A percentile compares a stretch with the other conserved stretches of the same genome.
Conservation (phyloP, 169 alveolate genomes). For the Eimeria brunetti region DNA sequence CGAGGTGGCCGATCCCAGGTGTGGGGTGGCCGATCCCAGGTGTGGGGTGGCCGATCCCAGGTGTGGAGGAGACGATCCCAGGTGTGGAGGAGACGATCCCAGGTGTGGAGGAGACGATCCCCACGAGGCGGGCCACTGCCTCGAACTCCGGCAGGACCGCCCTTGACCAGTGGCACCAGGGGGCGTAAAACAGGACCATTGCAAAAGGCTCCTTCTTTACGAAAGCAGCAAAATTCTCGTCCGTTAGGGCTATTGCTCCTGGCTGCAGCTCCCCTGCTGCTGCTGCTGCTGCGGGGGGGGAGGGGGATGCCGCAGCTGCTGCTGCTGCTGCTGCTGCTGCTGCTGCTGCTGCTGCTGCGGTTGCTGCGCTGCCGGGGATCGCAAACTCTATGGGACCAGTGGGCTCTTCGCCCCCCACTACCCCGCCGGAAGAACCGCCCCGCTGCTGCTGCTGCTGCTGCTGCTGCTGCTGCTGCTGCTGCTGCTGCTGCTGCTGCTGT, state of each 20-base stretch:
- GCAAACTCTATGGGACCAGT: background rate
- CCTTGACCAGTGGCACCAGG: slow-evolving; percentile 79
- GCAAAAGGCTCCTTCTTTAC: background rate
- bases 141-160: slow-evolving; percentile 72
- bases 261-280: background rate
- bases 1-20: background rate
- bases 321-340: slow-evolving; percentile 2
- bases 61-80: background rate
- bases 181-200: slow-evolving; percentile 64
- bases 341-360: slow-evolving; percentile 20
- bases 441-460: no score
- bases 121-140: slow-evolving; percentile 82
- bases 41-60: background rate
- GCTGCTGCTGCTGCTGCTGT: slow-evolving; percentile 29
- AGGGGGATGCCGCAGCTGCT: background rate
- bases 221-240: slow-evolving; percentile 1
- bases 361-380: background rate
- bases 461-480: background rate
- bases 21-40: background rate
- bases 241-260: slow-evolving; percentile 9
- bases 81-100: background rate
- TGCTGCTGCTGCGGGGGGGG: background rate
- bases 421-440: no score
- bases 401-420: no score
- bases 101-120: background rate